Percentiles rank a stretch among this genome's conserved stretches.
phyloP scores from a whole-genome alignment of 768 basidiomycete genomes.

The Naganishia antarctica region DNA sequence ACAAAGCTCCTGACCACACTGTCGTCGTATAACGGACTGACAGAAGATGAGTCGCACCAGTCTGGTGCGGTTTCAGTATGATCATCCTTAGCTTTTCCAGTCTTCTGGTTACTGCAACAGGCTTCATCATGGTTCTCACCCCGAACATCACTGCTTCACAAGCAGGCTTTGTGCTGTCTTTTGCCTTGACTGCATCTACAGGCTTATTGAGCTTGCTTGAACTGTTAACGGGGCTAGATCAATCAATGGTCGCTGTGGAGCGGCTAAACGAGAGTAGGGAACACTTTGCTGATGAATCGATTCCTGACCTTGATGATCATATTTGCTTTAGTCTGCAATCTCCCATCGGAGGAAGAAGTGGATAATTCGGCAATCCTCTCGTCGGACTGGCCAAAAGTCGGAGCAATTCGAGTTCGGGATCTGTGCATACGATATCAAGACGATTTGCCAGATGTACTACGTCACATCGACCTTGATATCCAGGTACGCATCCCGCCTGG shows the following conservation, averaged over 20 bases:
- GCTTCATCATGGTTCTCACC: constrained; percentile 35
- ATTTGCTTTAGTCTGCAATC: constrained; percentile 31
- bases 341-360: constrained; percentile 31
- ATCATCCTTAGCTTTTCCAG: constrained; percentile 33
- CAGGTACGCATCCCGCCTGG: constrained; percentile 28
- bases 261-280: constrained; percentile 46
- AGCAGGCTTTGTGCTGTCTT: constrained; percentile 44
- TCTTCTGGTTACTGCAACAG: constrained; percentile 39
- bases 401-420: constrained; percentile 36
- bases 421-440: constrained; percentile 39
- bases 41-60: constrained; percentile 2
- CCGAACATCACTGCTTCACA: constrained; percentile 32
- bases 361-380: constrained; percentile 31
- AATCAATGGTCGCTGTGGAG: constrained; percentile 47
- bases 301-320: background rate
- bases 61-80: constrained; percentile 37
- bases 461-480: constrained; percentile 38
- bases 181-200: constrained; percentile 35
- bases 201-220: constrained; percentile 38
- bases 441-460: constrained; percentile 45
- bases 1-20: background rate
- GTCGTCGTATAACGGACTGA: background rate
- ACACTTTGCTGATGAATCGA: no score
- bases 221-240: constrained; percentile 37
- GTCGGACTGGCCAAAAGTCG: constrained; percentile 39